phyloP scores from a whole-genome alignment of 139 green algal species.

The Chlamydomonas incerta region DNA sequence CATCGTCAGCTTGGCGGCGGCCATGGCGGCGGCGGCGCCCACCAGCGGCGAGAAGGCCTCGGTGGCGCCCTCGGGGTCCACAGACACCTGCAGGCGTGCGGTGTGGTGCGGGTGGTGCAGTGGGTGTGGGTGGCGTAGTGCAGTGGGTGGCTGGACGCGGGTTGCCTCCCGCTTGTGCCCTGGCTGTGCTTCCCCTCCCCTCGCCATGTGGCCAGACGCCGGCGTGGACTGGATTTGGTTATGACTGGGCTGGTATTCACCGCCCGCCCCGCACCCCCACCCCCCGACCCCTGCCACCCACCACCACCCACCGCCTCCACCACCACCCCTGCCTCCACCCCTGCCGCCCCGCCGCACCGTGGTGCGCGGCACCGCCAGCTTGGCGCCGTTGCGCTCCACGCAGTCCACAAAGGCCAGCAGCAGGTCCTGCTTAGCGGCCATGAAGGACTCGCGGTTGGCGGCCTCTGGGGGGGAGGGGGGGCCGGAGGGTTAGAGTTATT shows the following conservation, averaged over 20 bases:
- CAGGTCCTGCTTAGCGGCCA: constrained; percentile 90
- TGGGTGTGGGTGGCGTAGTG: too few relatives aligned
- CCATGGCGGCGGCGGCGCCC: constrained; percentile 25
- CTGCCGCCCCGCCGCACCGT: too few relatives aligned
- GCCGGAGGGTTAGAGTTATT: neutral
- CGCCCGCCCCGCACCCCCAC: neutral
- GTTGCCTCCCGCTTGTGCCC: too few relatives aligned
- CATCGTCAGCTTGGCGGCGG: constrained; percentile 18
- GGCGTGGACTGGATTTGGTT: too few relatives aligned
- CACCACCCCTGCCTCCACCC: too few relatives aligned
- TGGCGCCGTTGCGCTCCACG: constrained; percentile 83
- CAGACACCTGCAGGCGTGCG: neutral
- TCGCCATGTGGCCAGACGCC: too few relatives aligned
- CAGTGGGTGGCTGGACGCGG: too few relatives aligned
- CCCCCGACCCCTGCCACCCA: neutral
- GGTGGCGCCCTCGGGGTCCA: constrained; percentile 1
- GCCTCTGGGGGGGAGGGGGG: constrained; percentile 43
- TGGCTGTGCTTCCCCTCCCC: too few relatives aligned
- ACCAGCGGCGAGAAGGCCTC: constrained; percentile 14
- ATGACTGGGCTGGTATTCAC: too few relatives aligned
- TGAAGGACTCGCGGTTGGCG: constrained; percentile 84
- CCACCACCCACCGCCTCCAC: neutral
- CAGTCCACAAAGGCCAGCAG: constrained; percentile 85
- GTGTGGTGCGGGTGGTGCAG: neutral
- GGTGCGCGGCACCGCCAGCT: constrained; percentile 71